A percentile compares a stretch with the other conserved stretches of the same genome.
These are phyloP conservation scores for Gossypium stocksii DNA, from an alignment of 345 rosid genomes.

Conservation along the genomic window DNA sequence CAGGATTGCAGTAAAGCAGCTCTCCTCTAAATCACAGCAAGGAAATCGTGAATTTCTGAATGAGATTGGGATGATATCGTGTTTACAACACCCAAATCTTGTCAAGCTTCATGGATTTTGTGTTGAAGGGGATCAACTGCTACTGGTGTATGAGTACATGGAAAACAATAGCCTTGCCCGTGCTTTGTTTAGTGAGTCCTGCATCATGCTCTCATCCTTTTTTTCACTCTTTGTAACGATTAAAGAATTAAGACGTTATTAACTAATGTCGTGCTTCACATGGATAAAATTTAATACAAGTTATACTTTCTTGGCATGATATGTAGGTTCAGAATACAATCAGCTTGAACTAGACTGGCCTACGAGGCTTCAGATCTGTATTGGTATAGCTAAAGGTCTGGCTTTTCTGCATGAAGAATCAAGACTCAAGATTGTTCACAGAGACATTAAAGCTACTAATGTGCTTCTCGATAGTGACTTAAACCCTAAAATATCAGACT, in stretches of 20 bases:
- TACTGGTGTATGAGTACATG: conserved; percentile 55
- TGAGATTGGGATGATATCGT: conserved; percentile 59
- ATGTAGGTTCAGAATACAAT: conserved; percentile 30
- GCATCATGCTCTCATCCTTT: not conserved
- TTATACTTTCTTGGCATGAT: conserved; percentile 7
- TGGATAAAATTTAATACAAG: not conserved
- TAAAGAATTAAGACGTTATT: not conserved
- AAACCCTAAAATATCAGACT: conserved; percentile 61
- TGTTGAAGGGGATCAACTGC: conserved; percentile 48
- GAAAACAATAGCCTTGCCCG: conserved; percentile 52
- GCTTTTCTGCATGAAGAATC: conserved; percentile 62
- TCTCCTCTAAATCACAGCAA: conserved; percentile 4
- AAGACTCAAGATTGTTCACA: conserved; percentile 51
- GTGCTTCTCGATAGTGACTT: conserved; percentile 42
- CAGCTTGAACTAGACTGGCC: conserved; percentile 46
- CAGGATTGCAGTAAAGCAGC: conserved; percentile 6
- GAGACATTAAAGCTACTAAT: conserved; percentile 65
- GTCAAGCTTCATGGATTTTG: conserved; percentile 54
- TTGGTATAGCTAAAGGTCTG: conserved; percentile 57
- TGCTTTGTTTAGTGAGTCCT: conserved; percentile 37
- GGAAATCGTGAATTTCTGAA: conserved; percentile 38
- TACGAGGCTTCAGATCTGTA: conserved; percentile 40
- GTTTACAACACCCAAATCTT: conserved; percentile 54
- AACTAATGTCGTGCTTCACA: not conserved
- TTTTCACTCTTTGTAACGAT: not conserved